A percentile compares a stretch with the other conserved stretches of the same genome.
Conservation (phyloP, 1,284 basidiomycete genomes). For the Leccinum olivaceoglutinosum region DNA sequence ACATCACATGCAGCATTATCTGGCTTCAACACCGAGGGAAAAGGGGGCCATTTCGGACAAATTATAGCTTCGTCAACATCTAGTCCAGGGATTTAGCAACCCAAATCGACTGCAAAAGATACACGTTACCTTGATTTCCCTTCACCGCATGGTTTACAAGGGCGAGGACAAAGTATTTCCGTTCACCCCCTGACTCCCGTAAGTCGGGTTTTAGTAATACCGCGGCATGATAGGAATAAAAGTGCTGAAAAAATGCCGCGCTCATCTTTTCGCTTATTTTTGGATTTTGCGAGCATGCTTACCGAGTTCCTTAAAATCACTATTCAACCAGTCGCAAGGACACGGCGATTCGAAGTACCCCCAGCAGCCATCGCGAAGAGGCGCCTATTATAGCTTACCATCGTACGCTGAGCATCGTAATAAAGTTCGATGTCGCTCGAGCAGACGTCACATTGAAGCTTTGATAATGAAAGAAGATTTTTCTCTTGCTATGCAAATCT, state of each 20-base stretch:
- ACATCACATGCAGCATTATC: constrained; percentile 68
- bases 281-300: constrained; percentile 24
- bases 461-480: constrained; percentile 58
- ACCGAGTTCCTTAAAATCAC: constrained; percentile 83
- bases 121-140: constrained; percentile 46
- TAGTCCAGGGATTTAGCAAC: constrained; percentile 24
- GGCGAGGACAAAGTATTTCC: constrained; percentile 70
- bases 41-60: constrained; percentile 73
- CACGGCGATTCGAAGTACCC: constrained; percentile 65
- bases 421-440: constrained; percentile 64
- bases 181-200: constrained; percentile 43
- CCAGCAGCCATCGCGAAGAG: constrained; percentile 63
- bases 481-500: constrained; percentile 62
- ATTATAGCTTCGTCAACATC: constrained; percentile 59
- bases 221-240: constrained; percentile 63
- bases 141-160: constrained; percentile 65
- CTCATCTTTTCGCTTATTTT: constrained; percentile 1
- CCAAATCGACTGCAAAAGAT: neutral
- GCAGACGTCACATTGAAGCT: constrained; percentile 69
- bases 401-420: constrained; percentile 73
- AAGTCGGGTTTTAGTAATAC: constrained; percentile 74
- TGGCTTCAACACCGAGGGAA: constrained; percentile 41
- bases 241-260: constrained; percentile 56
- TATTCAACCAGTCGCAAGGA: constrained; percentile 71
- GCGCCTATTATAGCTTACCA: constrained; percentile 62